Conservation (phyloP, 2,329 filamentous ascomycete genomes). For the Pseudocercospora vitis region DNA sequence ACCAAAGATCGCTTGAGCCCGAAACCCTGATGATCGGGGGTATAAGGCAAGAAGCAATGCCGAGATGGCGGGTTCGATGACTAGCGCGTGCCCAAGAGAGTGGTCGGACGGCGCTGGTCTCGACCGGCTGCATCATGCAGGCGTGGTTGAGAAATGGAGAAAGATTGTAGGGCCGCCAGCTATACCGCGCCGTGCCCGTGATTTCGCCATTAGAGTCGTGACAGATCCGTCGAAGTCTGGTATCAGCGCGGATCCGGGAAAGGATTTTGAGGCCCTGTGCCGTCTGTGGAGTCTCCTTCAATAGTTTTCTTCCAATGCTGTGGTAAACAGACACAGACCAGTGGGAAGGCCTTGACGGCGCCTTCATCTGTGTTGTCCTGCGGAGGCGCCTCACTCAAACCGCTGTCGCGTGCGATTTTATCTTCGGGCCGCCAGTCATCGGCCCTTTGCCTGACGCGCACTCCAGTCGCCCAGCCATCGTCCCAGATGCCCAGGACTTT, state of each 20-base stretch:
- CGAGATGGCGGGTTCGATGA: not conserved
- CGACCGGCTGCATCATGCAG: not conserved
- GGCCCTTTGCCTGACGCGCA: constrained; percentile 76
- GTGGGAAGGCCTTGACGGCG: constrained; percentile 95
- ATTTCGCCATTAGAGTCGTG: constrained; percentile 4
- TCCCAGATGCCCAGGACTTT: constrained; percentile 99
- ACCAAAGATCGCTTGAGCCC: constrained; percentile 1
- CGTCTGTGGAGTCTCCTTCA: constrained; percentile 67
- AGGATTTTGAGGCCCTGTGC: constrained; percentile 24
- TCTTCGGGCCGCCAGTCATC: constrained; percentile 76
- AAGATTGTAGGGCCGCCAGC: not conserved
- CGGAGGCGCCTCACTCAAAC: constrained; percentile 73
- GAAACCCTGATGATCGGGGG: not conserved
- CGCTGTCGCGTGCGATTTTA: constrained; percentile 83
- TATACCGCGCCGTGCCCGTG: not conserved
- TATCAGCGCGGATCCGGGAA: constrained; percentile 8
- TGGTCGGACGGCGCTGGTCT: not conserved
- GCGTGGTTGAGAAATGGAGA: not conserved
- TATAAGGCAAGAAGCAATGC: constrained; percentile 4
- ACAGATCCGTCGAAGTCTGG: constrained; percentile 3
- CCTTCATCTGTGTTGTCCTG: constrained; percentile 47
- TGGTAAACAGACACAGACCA: constrained; percentile 92
- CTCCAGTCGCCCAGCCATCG: constrained; percentile 95
- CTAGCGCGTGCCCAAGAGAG: not conserved
- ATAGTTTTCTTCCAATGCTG: constrained; percentile 97